Base-by-base conservation (phyloP, 352 stramenopile genomes). In the Phytophthora uliginosa region DNA sequence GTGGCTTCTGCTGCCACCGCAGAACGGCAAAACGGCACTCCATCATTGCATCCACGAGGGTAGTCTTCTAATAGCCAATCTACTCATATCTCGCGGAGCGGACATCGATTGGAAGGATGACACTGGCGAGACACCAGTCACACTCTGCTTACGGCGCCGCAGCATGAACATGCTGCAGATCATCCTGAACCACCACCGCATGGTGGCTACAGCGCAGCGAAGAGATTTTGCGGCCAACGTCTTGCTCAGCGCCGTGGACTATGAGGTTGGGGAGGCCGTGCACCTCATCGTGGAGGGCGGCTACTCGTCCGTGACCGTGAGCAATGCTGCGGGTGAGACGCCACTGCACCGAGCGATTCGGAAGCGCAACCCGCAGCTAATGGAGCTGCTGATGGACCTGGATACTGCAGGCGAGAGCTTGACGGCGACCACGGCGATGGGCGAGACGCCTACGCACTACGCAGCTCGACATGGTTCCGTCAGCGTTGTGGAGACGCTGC, bases 181-280 rank as follows among this genome's bases (percentile, higher is more conserved):
- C 22, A 48, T 79, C 34, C 52, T 80, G 33, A 80, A 77, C 52
- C 63, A 77, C 22, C 61, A 77, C 55, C 59, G 64, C 36, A 7
- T 77, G 33, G 63, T 80, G 18, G 56, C 33, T 20, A 80, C 63
- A 40, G 3, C 50, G 17, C 33, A 66, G 0, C 73, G 73, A 33
- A 40, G 24, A 24, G 59, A 69, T 53, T 79, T 67, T 24, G 57
- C 36, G 17, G 59, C 52, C 18, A 26, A 42, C 38, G 62, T 74
- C 7, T 33, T 67, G 13, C 6, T 71, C 8, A 48, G 20, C n/a
- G 58, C 56, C 1, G 66, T 69, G 28, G 58, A 73, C 18, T 54
- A 58, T n/a, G 61, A 61, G 7, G 28, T 61, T 7, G 58, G 68
- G 8, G 62, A 76, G 10, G 54, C 52, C 1, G 42, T 73, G 6